These are phyloP conservation scores for Alternaria consortialis DNA, from an alignment of 2,329 filamentous ascomycete species.

Conservation along the genomic window DNA sequence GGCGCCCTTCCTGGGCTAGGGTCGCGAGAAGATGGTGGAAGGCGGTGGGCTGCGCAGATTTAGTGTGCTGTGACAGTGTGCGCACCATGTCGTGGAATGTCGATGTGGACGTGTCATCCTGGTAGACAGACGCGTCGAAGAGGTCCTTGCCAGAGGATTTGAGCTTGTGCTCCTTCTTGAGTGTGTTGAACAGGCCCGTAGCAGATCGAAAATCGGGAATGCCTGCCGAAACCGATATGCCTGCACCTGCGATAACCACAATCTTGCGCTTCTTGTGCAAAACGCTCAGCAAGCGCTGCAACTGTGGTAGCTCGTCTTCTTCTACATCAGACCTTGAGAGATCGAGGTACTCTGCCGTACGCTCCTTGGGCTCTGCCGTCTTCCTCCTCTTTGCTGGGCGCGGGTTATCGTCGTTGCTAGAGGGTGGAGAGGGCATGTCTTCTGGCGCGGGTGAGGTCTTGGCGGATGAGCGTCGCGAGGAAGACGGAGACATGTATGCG, in stretches of 20 bases:
- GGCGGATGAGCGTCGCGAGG: conserved; percentile 58
- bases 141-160: conserved; percentile 94
- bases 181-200: conserved; percentile 84
- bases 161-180: conserved; percentile 86
- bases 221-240: conserved; percentile 95
- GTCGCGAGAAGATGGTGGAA: conserved; percentile 96
- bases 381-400: conserved; percentile 80
- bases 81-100: conserved; percentile 97
- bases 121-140: conserved; percentile 97
- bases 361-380: conserved; percentile 65
- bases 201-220: conserved; percentile 97
- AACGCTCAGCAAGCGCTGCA: conserved; percentile 76
- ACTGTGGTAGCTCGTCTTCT: conserved; percentile 66
- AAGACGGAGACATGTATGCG: conserved; percentile 52
- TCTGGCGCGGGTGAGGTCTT: conserved; percentile 58
- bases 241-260: conserved; percentile 93
- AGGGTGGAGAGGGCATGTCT: conserved; percentile 54
- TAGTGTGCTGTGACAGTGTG: conserved; percentile 80
- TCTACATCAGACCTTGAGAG: conserved; percentile 64
- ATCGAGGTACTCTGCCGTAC: conserved; percentile 84
- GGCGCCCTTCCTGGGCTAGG: conserved; percentile 82
- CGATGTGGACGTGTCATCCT: conserved; percentile 85
- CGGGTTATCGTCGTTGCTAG: conserved; percentile 67
- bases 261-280: conserved; percentile 94
- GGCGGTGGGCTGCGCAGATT: conserved; percentile 78